A percentile compares a stretch with the other conserved stretches of the same genome.
Conservation (phyloP, 148 eudicot genomes). For the Suaeda aralocaspica region DNA sequence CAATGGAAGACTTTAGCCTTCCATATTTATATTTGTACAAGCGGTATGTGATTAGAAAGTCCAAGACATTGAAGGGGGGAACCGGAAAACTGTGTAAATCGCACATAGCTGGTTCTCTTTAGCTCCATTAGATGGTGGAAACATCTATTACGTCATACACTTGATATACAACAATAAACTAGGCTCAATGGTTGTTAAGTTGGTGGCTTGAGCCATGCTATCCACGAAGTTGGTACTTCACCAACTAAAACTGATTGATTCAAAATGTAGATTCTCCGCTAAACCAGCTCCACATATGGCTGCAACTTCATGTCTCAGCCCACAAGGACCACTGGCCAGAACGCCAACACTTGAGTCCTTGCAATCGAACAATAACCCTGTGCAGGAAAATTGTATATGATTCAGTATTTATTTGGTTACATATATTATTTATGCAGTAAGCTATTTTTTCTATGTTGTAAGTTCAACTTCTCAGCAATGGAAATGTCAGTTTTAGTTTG, state of each 20-base stretch:
- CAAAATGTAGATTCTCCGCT: constrained; percentile 65
- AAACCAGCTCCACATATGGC: constrained; percentile 65
- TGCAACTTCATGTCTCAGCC: constrained; percentile 74
- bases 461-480: no score
- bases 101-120: not conserved
- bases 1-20: constrained; percentile 1
- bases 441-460: no score
- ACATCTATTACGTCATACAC: not conserved
- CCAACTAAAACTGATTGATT: constrained; percentile 94
- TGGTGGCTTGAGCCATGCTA: not conserved
- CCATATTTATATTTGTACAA: constrained; percentile 7
- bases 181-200: not conserved
- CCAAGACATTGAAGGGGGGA: not conserved
- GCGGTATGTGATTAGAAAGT: constrained; percentile 4
- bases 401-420: not conserved
- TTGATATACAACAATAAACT: not conserved
- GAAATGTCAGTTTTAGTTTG: no score
- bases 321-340: constrained; percentile 72
- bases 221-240: constrained; percentile 20
- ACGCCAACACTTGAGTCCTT: constrained; percentile 66
- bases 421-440: no score
- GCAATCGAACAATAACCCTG: constrained; percentile 51
- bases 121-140: not conserved
- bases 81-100: not conserved
- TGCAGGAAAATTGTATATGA: constrained; percentile 14